Evolutionary conservation across 2,329 filamentous ascomycete species (phyloP).

Genomic region (Pseudogymnoascus sp.): DNA sequence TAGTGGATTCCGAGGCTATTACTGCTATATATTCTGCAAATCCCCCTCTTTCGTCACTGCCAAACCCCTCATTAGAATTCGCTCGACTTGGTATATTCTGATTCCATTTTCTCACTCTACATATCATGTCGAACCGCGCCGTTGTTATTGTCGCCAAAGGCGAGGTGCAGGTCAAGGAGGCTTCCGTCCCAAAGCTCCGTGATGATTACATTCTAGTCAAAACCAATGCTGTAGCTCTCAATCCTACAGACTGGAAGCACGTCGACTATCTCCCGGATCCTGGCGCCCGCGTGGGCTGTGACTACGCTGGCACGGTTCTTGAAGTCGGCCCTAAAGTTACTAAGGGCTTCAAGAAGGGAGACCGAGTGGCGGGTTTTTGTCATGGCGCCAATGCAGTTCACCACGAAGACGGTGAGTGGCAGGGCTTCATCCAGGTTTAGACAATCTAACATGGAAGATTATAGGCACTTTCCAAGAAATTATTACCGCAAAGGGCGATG

Average conservation of each 20-base stretch:
- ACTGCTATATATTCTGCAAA: neutral
- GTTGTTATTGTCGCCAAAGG: slow-evolving; percentile 12
- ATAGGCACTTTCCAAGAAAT: slow-evolving; percentile 20
- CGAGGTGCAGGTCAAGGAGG: slow-evolving; percentile 18
- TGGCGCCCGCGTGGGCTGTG: slow-evolving; percentile 31
- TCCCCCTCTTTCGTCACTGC: neutral
- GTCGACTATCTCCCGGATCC: slow-evolving; percentile 18
- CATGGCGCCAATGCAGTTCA: slow-evolving; percentile 29
- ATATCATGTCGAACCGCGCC: slow-evolving; percentile 6
- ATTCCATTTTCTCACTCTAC: neutral
- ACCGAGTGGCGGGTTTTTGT: slow-evolving; percentile 36
- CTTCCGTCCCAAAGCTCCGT: slow-evolving; percentile 21
- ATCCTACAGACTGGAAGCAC: slow-evolving; percentile 28
- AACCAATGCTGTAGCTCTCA: slow-evolving; percentile 24
- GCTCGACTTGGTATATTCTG: too few relatives aligned
- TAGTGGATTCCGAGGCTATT: neutral
- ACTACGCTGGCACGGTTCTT: slow-evolving; percentile 40
- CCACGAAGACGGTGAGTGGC: slow-evolving; percentile 35
- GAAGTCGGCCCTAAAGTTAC: slow-evolving; percentile 36
- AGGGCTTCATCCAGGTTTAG: slow-evolving; percentile 23
- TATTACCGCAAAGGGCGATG: slow-evolving; percentile 29
- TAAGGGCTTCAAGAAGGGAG: slow-evolving; percentile 37
- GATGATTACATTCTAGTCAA: slow-evolving; percentile 27
- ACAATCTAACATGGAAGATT: slow-evolving; percentile 11
- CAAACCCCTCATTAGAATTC: neutral